These are phyloP conservation scores for Suillus americanus DNA, from an alignment of 768 basidiomycete genomes.

Conservation along the genomic window DNA sequence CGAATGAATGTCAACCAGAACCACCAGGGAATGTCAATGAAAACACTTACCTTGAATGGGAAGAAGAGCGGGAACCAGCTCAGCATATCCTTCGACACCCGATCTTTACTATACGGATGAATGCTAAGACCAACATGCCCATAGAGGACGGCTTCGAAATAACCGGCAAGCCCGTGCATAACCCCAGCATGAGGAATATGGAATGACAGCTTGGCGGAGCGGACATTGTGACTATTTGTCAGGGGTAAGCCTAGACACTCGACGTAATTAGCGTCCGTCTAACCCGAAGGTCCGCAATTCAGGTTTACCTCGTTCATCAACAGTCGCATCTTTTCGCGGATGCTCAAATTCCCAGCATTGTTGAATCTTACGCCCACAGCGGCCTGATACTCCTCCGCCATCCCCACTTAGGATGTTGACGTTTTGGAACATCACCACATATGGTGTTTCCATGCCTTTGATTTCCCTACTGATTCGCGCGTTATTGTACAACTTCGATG, in stretches of 20 bases:
- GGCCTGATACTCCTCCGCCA: conserved; percentile 56
- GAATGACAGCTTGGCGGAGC: conserved; percentile 83
- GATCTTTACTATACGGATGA: conserved; percentile 85
- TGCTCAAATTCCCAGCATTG: conserved; percentile 99
- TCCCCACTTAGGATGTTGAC: conserved; percentile 86
- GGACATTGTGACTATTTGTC: conserved; percentile 95
- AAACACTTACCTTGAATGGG: conserved; percentile 75
- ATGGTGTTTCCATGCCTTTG: conserved; percentile 89
- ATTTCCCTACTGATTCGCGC: conserved; percentile 64
- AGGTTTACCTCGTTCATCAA: conserved; percentile 64
- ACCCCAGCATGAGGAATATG: conserved; percentile 94
- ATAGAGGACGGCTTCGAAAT: conserved; percentile 95
- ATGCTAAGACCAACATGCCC: conserved; percentile 90
- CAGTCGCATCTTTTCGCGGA: conserved; percentile 75
- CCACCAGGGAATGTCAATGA: conserved; percentile 6
- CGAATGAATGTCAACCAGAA: neutral
- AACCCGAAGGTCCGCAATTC: neutral
- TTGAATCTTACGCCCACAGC: conserved; percentile 83
- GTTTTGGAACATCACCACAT: conserved; percentile 98
- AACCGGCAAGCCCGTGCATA: conserved; percentile 92
- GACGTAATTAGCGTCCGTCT: conserved; percentile 14
- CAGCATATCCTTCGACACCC: conserved; percentile 92
- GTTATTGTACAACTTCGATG: conserved; percentile 88
- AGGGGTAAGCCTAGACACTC: conserved; percentile 69
- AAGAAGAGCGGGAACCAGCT: conserved; percentile 99